Evolutionary conservation across 331 rosid species (phyloP).

Genomic region (Stylosanthes scabra): DNA sequence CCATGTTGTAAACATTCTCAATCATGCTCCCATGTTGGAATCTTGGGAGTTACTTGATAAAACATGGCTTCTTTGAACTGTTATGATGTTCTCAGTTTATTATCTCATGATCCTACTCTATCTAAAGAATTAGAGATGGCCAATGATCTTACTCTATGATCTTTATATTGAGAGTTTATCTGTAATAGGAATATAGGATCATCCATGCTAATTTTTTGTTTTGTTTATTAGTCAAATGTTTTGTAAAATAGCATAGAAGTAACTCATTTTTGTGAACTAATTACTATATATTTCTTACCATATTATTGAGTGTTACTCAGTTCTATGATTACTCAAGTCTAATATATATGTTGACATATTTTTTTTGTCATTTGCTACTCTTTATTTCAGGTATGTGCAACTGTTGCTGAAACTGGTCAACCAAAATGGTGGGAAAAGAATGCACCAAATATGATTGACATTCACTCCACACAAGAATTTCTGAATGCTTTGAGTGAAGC

Average conservation of each 20-base stretch:
- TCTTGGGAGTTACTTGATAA: slow-evolving; percentile 10
- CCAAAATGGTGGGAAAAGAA: slow-evolving; percentile 99
- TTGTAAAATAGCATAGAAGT: slow-evolving; percentile 7
- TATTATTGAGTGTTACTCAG: background rate
- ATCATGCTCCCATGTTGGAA: slow-evolving; percentile 9
- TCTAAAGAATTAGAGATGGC: background rate
- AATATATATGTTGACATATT: slow-evolving; percentile 12
- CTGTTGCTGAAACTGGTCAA: slow-evolving; percentile 78
- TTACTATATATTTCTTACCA: background rate
- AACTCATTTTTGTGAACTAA: background rate
- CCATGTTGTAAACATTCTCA: slow-evolving; percentile 23
- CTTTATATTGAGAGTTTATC: slow-evolving; percentile 9
- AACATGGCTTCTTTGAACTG: background rate
- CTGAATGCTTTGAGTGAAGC: slow-evolving; percentile 82
- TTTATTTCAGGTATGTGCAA: slow-evolving; percentile 70
- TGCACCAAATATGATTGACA: slow-evolving; percentile 89
- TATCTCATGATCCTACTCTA: slow-evolving; percentile 10
- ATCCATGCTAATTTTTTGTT: slow-evolving; percentile 8
- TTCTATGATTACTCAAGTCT: slow-evolving; percentile 16
- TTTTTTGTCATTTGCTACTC: slow-evolving; percentile 39
- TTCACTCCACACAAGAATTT: slow-evolving; percentile 92
- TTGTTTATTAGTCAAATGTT: slow-evolving; percentile 18
- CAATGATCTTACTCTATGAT: background rate
- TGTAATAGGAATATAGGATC: background rate
- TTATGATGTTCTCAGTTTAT: background rate